A percentile compares a stretch with the other conserved stretches of the same genome.
Evolutionary conservation across 768 basidiomycete species (phyloP).

Genomic region (Butyriboletus loyo): DNA sequence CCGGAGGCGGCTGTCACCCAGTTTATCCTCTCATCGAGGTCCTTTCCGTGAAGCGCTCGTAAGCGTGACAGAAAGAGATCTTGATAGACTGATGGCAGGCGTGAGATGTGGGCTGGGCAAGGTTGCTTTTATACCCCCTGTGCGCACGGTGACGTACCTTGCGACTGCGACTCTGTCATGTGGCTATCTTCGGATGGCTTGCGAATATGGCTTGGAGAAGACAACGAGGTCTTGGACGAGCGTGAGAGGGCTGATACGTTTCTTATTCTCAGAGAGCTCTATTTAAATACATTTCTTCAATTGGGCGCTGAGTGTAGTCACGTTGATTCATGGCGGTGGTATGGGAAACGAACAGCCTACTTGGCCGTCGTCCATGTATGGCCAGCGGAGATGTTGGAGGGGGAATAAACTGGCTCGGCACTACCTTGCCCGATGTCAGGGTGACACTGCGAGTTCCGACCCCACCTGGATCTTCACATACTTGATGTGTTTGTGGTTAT

Average conservation of each 20-base stretch:
- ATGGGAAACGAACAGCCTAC: not conserved
- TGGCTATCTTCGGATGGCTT: not conserved
- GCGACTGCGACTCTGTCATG: not conserved
- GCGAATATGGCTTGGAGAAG: not conserved
- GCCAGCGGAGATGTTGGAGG: not conserved
- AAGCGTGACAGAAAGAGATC: not conserved
- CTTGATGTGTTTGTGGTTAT: too few relatives aligned
- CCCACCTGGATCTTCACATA: too few relatives aligned
- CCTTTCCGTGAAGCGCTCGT: not conserved
- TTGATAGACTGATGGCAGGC: slow-evolving; percentile 2
- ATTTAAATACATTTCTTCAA: not conserved
- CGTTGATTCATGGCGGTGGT: not conserved
- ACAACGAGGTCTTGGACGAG: not conserved
- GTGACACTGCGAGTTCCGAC: too few relatives aligned
- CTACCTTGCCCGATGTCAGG: too few relatives aligned
- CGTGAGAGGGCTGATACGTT: not conserved
- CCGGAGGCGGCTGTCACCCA: slow-evolving; percentile 8
- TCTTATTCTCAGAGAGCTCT: not conserved
- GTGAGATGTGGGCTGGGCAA: not conserved
- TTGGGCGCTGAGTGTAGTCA: not conserved
- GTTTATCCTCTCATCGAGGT: not conserved
- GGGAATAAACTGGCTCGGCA: too few relatives aligned
- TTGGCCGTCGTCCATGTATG: not conserved
- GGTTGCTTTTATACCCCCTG: not conserved
- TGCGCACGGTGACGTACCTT: not conserved